Base-by-base conservation (phyloP, 345 rosid genomes). In the Brassica cretica region DNA sequence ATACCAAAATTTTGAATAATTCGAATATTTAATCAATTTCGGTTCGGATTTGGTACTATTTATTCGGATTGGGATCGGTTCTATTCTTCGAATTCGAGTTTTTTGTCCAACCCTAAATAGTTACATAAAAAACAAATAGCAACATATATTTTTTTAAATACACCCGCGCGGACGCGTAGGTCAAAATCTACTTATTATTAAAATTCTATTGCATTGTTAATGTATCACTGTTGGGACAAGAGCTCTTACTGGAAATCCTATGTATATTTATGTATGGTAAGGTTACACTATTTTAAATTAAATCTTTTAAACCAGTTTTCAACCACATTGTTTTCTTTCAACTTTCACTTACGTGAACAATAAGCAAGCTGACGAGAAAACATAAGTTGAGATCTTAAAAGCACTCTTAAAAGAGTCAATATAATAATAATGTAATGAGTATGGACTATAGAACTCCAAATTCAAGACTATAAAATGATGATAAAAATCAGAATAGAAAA, bases 351-450 rank as follows among this genome's bases (percentile, higher is more conserved):
- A 78, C 69, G 73, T 78, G 76, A 64, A 78, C 27, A 27, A 18
- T 8, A 71, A 72, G 72, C 72, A 71, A 71, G 46, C 25, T 55
- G 27, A 41, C 9, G 37, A 35, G 39, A 77, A 75, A 55, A 70
- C 41, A 76, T 61, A 37, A 37, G 44, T 37, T 37, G 39, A 46
- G 49, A 61, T 55, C 71, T 4, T 14, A 4, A 53, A 64, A 29
- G 29, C 60, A 37, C 8, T 37, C 44, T 65, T 8, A 12, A n/a
- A 77, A 65, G 24, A 27, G 30, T 56, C 25, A 19, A 3, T 61
- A 53, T 63, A 32, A 5, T 49, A 62, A 69, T 16, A 55, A 55
- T 18, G 11, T 55, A 55, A 55, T 12, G n/a, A 66, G 39, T 59
- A 30, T 46, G 29, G 72, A 49, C 5, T 32, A 66, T 8, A 24